Evolutionary conservation across 1,284 basidiomycete species (phyloP).

Genomic region (Cutaneotrichosporon cyanovorans): DNA sequence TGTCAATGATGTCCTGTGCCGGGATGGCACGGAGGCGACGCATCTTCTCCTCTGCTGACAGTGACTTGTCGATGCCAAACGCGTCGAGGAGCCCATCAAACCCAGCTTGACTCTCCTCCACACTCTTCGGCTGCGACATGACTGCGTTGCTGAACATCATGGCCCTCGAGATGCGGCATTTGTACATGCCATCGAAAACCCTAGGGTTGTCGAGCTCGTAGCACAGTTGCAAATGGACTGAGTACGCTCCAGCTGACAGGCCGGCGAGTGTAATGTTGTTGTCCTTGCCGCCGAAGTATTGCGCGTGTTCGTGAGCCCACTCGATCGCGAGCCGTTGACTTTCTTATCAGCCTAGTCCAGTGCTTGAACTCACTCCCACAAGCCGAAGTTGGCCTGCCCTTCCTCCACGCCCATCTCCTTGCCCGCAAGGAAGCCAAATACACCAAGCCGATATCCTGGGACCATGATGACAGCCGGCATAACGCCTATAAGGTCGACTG

Average conservation of each 20-base stretch:
- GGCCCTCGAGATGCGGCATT: slow-evolving; percentile 16
- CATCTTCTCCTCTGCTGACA: slow-evolving; percentile 20
- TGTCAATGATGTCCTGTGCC: slow-evolving; percentile 16
- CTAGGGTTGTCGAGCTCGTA: slow-evolving; percentile 29
- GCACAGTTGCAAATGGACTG: slow-evolving; percentile 33
- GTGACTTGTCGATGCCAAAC: slow-evolving; percentile 13
- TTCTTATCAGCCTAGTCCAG: not conserved
- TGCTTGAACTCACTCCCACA: slow-evolving; percentile 19
- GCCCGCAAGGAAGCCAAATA: slow-evolving; percentile 20
- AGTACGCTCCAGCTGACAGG: slow-evolving; percentile 36
- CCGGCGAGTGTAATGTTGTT: slow-evolving; percentile 35
- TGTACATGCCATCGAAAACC: not conserved
- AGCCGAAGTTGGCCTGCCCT: slow-evolving; percentile 24
- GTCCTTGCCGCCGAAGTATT: slow-evolving; percentile 31
- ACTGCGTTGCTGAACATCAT: slow-evolving; percentile 27
- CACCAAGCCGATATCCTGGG: slow-evolving; percentile 20
- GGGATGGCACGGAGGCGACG: slow-evolving; percentile 15
- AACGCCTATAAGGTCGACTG: slow-evolving; percentile 8
- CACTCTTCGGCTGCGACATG: slow-evolving; percentile 22
- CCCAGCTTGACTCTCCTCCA: slow-evolving; percentile 20
- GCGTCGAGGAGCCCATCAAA: slow-evolving; percentile 23
- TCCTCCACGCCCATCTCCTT: slow-evolving; percentile 19
- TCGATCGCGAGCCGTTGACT: slow-evolving; percentile 25
- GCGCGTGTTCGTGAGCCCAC: slow-evolving; percentile 30
- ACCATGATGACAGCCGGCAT: slow-evolving; percentile 15